These are phyloP conservation scores for Cadophora malorum DNA, from an alignment of 2,329 filamentous ascomycete species.

Conservation along the genomic window DNA sequence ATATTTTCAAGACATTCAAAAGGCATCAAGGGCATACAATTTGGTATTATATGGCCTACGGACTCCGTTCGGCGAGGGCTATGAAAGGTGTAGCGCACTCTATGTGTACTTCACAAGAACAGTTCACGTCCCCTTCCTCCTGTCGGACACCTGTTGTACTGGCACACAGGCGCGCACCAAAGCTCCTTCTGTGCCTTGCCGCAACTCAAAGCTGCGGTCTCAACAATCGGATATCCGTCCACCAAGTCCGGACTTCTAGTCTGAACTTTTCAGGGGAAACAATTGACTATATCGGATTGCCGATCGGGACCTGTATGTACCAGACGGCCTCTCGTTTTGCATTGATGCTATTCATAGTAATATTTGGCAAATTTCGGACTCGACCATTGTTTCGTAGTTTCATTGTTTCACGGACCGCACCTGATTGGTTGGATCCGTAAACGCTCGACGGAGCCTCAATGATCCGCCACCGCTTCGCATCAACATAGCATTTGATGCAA, in stretches of 20 bases:
- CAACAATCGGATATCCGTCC: slow-evolving; percentile 7
- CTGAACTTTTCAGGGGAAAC: not conserved
- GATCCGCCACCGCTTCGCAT: not conserved
- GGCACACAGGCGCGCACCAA: not conserved
- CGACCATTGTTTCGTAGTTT: not conserved
- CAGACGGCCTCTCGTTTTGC: not conserved
- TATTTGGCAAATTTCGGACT: not conserved
- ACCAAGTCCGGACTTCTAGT: slow-evolving; percentile 6
- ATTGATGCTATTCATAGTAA: not conserved
- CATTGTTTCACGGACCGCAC: slow-evolving; percentile 11
- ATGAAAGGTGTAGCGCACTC: not conserved
- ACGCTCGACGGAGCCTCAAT: not conserved
- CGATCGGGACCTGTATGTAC: not conserved
- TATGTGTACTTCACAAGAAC: not conserved
- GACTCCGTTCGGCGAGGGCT: not conserved
- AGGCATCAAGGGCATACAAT: not conserved
- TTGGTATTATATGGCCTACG: slow-evolving; percentile 2
- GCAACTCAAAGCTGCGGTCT: not conserved
- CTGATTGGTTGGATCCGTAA: not conserved
- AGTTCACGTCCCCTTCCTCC: not conserved
- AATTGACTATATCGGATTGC: not conserved
- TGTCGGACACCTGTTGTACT: not conserved
- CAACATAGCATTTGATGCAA: slow-evolving; percentile 3
- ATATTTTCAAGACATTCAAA: not conserved
- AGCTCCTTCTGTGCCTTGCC: not conserved